Percentiles rank a stretch among this genome's conserved stretches.
Conservation (phyloP, 148 eudicot genomes). For the Talinum fruticosum region DNA sequence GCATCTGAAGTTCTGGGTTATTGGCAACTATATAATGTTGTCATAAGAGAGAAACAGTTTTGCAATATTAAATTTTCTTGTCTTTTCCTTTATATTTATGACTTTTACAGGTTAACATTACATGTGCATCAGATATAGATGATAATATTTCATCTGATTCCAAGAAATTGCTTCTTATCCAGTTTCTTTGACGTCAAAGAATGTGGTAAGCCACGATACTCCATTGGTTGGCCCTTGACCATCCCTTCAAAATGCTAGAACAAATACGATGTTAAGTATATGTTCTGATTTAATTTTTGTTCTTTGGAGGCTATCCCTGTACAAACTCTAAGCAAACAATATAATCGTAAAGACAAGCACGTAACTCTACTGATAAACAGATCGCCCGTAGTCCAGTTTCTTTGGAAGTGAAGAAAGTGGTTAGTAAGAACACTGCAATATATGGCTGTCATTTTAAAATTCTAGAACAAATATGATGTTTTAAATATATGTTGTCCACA, state of each 20-base stretch:
- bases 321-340: background rate
- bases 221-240: background rate
- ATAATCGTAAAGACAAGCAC: background rate
- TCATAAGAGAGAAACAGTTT: background rate
- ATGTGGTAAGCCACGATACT: background rate
- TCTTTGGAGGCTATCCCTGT: background rate
- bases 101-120: slow-evolving; percentile 15
- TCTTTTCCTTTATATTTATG: background rate
- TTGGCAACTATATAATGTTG: background rate
- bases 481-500: too few species aligned
- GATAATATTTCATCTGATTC: slow-evolving; percentile 7
- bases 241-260: background rate
- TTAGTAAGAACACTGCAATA: too few species aligned
- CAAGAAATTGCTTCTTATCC: background rate
- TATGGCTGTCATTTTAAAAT: too few species aligned
- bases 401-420: too few species aligned
- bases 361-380: too few species aligned
- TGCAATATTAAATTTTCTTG: background rate
- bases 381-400: too few species aligned
- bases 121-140: background rate
- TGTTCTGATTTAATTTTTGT: background rate
- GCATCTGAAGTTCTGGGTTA: slow-evolving; percentile 46
- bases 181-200: too few species aligned
- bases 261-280: background rate
- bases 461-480: too few species aligned